These are phyloP conservation scores for Solanum chmielewskii DNA, from an alignment of 257 asterid genomes.

Conservation along the genomic window DNA sequence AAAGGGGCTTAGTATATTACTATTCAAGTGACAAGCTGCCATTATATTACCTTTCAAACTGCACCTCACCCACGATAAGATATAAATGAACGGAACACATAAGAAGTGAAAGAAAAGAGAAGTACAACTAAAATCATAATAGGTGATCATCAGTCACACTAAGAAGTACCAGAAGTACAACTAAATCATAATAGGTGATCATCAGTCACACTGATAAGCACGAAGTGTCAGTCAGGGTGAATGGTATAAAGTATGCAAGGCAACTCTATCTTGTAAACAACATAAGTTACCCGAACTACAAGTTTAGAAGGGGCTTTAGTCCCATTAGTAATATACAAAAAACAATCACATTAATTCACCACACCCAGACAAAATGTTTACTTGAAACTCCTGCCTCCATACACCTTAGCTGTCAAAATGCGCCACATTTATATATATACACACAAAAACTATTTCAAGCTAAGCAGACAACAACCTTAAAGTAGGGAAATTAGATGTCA, in stretches of 20 bases:
- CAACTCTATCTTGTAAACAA: neutral
- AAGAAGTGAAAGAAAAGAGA: neutral
- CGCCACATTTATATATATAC: neutral
- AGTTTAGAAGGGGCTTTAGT: neutral
- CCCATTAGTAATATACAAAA: neutral
- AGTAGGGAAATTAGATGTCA: neutral
- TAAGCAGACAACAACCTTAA: neutral
- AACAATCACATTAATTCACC: neutral
- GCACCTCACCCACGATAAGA: neutral
- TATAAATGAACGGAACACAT: neutral
- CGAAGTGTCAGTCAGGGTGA: neutral
- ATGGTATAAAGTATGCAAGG: neutral
- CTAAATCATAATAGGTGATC: neutral
- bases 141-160: neutral
- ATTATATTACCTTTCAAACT: neutral
- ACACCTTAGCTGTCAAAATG: neutral
- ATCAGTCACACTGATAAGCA: neutral
- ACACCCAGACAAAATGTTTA: neutral
- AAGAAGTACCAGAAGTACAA: neutral
- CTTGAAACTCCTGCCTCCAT: neutral
- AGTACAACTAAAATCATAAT: neutral
- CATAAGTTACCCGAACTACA: neutral
- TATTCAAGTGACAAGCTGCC: neutral
- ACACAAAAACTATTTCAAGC: neutral
- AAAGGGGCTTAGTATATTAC: neutral